Base-by-base conservation (phyloP, 441 rosid genomes). In the Aquilaria agallochum region DNA sequence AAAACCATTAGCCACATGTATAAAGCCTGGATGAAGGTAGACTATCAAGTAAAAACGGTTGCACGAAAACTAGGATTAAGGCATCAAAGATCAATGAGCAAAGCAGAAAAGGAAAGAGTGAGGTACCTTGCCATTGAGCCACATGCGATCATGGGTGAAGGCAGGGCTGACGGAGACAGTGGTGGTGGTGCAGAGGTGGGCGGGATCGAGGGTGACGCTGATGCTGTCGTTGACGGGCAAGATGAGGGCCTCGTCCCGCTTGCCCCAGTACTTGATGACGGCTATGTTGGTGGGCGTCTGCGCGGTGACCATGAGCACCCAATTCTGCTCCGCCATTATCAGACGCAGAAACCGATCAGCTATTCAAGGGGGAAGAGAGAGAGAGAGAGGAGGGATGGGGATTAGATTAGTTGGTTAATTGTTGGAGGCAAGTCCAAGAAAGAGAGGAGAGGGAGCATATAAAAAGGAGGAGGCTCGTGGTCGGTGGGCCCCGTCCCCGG, bases 181-280 rank as follows among this genome's bases (percentile, higher is more conserved):
- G 13, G 99, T 91, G 62, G 96, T 81, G 40, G 99, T 91, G 59
- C 94, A 94, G 45, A 94, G 90, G 66, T 91, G 99, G 59, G 74
- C 73, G 9, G 99, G 99, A 86, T 94, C 97, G 34, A 94, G 80
- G 33, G 99, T 94, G n/a, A 87, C 92, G 69, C 97, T 89, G 50
- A 94, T 87, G 71, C 99, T 94, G 55, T 87, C 96, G 59, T 94
- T 94, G 33, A 89, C 74, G 5, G 99, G 97, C 60, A 94, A 81
- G 68, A 94, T 91, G 56, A 87, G 85, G 63, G 74, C 64, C 73
- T 94, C 99, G 14, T 94, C 94, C 54, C 96, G 72, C 74, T 94
- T 94, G 1, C 99, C 99, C 96, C 98, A 89, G 70, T 91, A 94
- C 85, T 94, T 91, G 9, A 94, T 91, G 70, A 94, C 99, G 1